phyloP scores from a whole-genome alignment of 2,329 filamentous ascomycete genomes.

The Beauveria rudraprayagi region DNA sequence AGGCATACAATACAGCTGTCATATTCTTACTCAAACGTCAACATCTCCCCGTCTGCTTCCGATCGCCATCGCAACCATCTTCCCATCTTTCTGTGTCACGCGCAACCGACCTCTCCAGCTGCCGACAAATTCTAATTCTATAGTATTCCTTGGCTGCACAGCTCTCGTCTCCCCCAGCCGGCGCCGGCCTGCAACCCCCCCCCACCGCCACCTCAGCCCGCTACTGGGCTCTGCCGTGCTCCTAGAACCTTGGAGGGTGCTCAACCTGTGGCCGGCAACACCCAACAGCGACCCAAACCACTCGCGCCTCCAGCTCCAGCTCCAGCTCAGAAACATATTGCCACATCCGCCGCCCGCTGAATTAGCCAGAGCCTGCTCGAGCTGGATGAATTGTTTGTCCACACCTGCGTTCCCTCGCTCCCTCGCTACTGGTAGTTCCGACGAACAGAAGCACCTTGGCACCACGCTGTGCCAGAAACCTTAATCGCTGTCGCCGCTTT shows the following conservation, averaged over 20 bases:
- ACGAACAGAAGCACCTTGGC: neutral
- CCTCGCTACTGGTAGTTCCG: neutral
- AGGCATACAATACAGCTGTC: neutral
- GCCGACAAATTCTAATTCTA: neutral
- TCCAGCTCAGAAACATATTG: too few species aligned
- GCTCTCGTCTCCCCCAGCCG: neutral
- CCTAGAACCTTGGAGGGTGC: neutral
- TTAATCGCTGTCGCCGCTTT: slow-evolving; percentile 13
- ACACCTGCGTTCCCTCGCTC: neutral
- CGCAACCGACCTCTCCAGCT: neutral
- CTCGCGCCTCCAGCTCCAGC: neutral
- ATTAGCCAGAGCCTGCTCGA: neutral
- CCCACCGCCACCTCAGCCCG: slow-evolving; percentile 10
- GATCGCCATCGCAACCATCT: neutral
- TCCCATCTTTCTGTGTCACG: neutral
- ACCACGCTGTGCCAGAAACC: slow-evolving; percentile 5
- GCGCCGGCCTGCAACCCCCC: neutral
- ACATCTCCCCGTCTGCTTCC: neutral
- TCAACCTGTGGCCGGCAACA: slow-evolving; percentile 2
- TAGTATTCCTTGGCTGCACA: neutral
- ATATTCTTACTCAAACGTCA: neutral
- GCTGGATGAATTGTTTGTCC: neutral
- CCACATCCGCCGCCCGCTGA: neutral
- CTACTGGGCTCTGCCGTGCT: slow-evolving; percentile 6
- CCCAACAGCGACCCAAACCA: neutral